A percentile compares a stretch with the other conserved stretches of the same genome.
These are phyloP conservation scores for Stemphylium beticola DNA, from an alignment of 2,329 filamentous ascomycete genomes.

Conservation along the genomic window DNA sequence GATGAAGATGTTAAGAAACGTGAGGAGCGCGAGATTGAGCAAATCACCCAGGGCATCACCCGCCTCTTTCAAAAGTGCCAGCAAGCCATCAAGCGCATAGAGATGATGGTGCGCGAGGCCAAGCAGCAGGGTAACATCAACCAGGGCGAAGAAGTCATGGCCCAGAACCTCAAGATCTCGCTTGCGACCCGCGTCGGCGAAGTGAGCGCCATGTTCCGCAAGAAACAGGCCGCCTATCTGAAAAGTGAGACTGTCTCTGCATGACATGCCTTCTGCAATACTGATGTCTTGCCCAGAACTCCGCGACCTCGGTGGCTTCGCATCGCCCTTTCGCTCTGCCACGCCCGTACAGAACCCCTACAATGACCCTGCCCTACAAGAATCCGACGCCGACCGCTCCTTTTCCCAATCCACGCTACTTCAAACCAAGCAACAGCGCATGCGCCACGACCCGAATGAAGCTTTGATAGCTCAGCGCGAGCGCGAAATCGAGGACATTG, in stretches of 20 bases:
- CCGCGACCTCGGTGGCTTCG: slow-evolving; percentile 55
- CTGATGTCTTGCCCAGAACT: slow-evolving; percentile 45
- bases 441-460: slow-evolving; percentile 72
- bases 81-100: slow-evolving; percentile 83
- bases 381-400: slow-evolving; percentile 90
- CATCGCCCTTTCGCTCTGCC: slow-evolving; percentile 54
- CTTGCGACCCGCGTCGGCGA: slow-evolving; percentile 89
- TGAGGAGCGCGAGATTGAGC: slow-evolving; percentile 90
- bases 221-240: slow-evolving; percentile 95
- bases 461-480: slow-evolving; percentile 88
- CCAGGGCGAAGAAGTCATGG: slow-evolving; percentile 91
- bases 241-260: slow-evolving; percentile 69
- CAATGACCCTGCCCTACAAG: slow-evolving; percentile 79
- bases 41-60: slow-evolving; percentile 88
- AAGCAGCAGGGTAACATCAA: slow-evolving; percentile 74
- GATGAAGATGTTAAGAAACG: slow-evolving; percentile 87
- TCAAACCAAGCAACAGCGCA: slow-evolving; percentile 70
- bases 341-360: slow-evolving; percentile 66
- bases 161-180: slow-evolving; percentile 91
- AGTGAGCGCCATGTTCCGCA: slow-evolving; percentile 87
- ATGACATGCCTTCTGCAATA: not conserved
- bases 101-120: slow-evolving; percentile 83
- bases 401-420: slow-evolving; percentile 90
- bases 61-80: slow-evolving; percentile 89
- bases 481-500: slow-evolving; percentile 96